Percentiles rank a stretch among this genome's conserved stretches.
Evolutionary conservation across 345 rosid genomes (phyloP).

Genomic region (Eutrema heterophyllum): DNA sequence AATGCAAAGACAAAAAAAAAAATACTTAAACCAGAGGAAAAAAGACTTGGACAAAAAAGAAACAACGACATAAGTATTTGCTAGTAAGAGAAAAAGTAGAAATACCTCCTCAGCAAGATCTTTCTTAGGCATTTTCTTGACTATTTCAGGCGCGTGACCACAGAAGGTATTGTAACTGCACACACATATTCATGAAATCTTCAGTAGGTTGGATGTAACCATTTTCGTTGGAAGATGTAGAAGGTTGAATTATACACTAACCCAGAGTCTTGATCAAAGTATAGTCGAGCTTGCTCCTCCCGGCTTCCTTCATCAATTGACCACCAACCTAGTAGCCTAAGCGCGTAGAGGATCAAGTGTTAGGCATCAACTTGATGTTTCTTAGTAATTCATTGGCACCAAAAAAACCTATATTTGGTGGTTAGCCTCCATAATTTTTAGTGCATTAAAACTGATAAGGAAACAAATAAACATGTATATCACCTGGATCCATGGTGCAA

Average conservation of each 20-base stretch:
- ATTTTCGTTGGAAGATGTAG: background rate
- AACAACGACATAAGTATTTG: background rate
- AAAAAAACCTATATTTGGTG: background rate
- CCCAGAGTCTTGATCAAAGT: conserved; percentile 66
- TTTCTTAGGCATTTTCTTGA: conserved; percentile 90
- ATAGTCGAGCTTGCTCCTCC: conserved; percentile 90
- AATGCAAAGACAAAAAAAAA: background rate
- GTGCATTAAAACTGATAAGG: background rate
- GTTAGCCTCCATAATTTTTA: background rate
- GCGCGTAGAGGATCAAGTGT: conserved; percentile 8
- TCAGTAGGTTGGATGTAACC: conserved; percentile 1
- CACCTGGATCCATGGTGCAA: conserved; percentile 98
- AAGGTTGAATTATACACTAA: conserved; percentile 16
- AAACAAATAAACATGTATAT: conserved; percentile 53
- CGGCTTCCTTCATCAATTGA: conserved; percentile 94
- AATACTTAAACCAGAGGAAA: background rate
- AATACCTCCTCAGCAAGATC: conserved; percentile 95
- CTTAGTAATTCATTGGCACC: background rate
- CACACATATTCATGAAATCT: background rate
- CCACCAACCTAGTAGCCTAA: conserved; percentile 98
- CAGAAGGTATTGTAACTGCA: conserved; percentile 90
- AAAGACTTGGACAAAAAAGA: background rate
- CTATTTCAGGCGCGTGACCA: conserved; percentile 92
- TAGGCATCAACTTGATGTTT: background rate
- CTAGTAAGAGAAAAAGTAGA: background rate